These are phyloP conservation scores for Pythium brassicae DNA, from an alignment of 352 stramenopile species.

Conservation along the genomic window DNA sequence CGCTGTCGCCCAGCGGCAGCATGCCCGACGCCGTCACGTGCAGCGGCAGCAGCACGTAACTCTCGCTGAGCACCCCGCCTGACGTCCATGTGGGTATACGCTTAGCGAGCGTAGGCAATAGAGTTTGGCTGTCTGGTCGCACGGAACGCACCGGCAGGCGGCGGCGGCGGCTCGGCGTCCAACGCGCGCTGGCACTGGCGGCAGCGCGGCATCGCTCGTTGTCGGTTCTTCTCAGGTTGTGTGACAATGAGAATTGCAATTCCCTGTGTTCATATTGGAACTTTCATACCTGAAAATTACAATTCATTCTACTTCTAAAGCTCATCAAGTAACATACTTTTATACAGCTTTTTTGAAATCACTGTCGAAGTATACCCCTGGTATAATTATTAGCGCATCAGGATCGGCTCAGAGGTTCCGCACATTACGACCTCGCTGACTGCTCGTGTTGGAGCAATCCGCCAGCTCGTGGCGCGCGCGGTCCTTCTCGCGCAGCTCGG, in stretches of 20 bases:
- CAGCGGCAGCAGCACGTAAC: constrained; percentile 70
- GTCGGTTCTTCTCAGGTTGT: constrained; percentile 1
- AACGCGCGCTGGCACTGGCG: constrained; percentile 28
- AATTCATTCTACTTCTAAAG: too few relatives aligned
- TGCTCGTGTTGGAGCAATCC: constrained; percentile 5
- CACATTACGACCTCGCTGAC: not conserved
- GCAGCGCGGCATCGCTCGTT: constrained; percentile 17
- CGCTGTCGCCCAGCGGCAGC: constrained; percentile 37
- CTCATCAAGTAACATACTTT: too few relatives aligned
- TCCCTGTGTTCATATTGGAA: too few relatives aligned
- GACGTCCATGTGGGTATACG: not conserved
- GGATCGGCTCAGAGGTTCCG: not conserved
- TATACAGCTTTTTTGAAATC: too few relatives aligned
- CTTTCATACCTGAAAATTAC: too few relatives aligned
- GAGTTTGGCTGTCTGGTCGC: not conserved
- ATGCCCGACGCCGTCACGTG: constrained; percentile 53
- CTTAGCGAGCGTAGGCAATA: not conserved
- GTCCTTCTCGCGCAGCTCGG: constrained; percentile 57
- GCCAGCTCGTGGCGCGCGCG: constrained; percentile 41
- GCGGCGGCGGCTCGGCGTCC: constrained; percentile 24
- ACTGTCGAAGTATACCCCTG: too few relatives aligned
- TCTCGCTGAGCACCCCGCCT: constrained; percentile 49
- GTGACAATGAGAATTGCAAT: too few relatives aligned
- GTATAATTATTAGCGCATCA: not conserved
- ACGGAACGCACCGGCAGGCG: constrained; percentile 22